Base-by-base conservation (phyloP, 345 rosid genomes). In the Arabidopsis suecica region DNA sequence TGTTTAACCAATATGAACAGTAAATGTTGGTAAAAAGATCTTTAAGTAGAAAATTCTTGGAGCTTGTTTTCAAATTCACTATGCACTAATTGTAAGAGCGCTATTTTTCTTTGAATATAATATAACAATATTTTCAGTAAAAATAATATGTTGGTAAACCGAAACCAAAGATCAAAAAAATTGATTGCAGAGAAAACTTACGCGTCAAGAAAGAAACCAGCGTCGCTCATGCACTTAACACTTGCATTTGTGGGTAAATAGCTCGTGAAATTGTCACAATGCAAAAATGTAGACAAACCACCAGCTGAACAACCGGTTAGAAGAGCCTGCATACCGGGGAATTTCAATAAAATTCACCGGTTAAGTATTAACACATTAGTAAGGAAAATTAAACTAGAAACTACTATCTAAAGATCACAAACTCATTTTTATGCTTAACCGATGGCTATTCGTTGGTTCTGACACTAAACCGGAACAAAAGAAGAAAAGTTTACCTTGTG, bases 271-370 rank as follows among this genome's bases (percentile, higher is more conserved):
- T 79, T 81, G 68, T 92, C 93, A 48, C 99, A 92, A 44, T 90
- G 97, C 74, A 86, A 44, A 77, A 95, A 90, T 55, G 87, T 60
- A 8, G 99, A 87, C 51, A 95, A 82, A 65, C 97, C 99, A 53
- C 99, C 99, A 51, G 99, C 99, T 61, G 99, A 95, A 86, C 99
- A 95, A 71, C 99, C 99, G 55, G 97, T 90, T 50, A 95, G 89
- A 88, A 95, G 83, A 72, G 97, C 99, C 99, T 95, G 54, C 3
- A 14, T 68, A 62, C 55, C n/a, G n/a, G 55, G 49, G 11, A 2
- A 11, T 12, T 20, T 41, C 14, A 7, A 7, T 73, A 5, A 1
- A 4, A 54, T 53, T 62, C 7, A 9, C 34, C 36, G 65, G 71
- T 61, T 69, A 22, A 68, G 65, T 76, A 60, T 36, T 22, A 14